These are phyloP conservation scores for Termitomyces sp. DNA, from an alignment of 768 basidiomycete genomes.

Conservation along the genomic window DNA sequence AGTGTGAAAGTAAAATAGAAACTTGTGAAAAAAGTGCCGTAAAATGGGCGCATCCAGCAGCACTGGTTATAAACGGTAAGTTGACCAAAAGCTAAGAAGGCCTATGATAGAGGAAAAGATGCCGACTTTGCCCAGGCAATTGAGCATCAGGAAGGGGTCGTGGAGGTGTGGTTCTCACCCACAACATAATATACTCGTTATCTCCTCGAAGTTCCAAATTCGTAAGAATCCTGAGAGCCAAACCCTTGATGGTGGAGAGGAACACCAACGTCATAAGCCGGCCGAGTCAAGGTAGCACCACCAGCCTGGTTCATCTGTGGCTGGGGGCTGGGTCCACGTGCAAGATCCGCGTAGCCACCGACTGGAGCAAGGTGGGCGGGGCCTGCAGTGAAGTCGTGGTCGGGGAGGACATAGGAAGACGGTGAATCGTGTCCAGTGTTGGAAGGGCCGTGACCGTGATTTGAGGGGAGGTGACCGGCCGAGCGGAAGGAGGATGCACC, in stretches of 20 bases:
- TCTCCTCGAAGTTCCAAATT: slow-evolving; percentile 19
- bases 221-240: slow-evolving; percentile 16
- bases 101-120: slow-evolving; percentile 14
- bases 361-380: slow-evolving; percentile 52
- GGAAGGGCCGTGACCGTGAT: slow-evolving; percentile 19
- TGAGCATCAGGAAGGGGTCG: slow-evolving; percentile 2
- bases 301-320: slow-evolving; percentile 55
- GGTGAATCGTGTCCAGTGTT: slow-evolving; percentile 25
- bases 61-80: slow-evolving; percentile 10
- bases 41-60: slow-evolving; percentile 22
- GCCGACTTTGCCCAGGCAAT: slow-evolving; percentile 4
- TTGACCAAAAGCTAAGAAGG: slow-evolving; percentile 10
- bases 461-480: slow-evolving; percentile 29
- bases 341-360: slow-evolving; percentile 78
- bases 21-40: slow-evolving; percentile 3
- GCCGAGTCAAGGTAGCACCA: slow-evolving; percentile 41
- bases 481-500: slow-evolving; percentile 70
- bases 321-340: slow-evolving; percentile 67
- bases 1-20: neutral
- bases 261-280: slow-evolving; percentile 49
- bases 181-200: neutral
- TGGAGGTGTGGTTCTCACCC: slow-evolving; percentile 5
- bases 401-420: slow-evolving; percentile 43
- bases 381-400: slow-evolving; percentile 76
- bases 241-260: slow-evolving; percentile 60